Evolutionary conservation across 306 rosid genomes (phyloP).

Genomic region (Citrullus colocynthis): DNA sequence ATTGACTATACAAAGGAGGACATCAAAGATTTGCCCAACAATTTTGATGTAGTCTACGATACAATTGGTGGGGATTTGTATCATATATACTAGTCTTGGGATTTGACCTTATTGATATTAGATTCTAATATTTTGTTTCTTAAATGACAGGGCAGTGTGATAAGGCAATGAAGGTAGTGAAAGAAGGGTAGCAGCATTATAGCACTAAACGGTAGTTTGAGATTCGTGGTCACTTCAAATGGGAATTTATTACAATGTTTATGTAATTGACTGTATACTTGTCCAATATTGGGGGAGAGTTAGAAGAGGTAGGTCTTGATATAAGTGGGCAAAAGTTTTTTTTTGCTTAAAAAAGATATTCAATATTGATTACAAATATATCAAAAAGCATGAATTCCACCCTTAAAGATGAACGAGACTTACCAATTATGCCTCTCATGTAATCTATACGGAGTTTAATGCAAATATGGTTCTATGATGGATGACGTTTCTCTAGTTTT

Average conservation of each 20-base stretch:
- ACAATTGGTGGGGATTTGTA: conserved; percentile 55
- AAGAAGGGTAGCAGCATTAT: conserved; percentile 84
- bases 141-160: conserved; percentile 72
- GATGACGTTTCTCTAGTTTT: too few relatives aligned
- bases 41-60: conserved; percentile 79
- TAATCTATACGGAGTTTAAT: too few relatives aligned
- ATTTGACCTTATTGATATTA: not conserved
- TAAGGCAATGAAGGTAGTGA: conserved; percentile 69
- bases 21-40: conserved; percentile 68
- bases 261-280: too few relatives aligned
- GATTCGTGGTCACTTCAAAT: conserved; percentile 84
- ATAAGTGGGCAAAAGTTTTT: too few relatives aligned
- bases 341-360: too few relatives aligned
- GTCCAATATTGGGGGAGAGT: too few relatives aligned
- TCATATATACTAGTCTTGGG: not conserved
- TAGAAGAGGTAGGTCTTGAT: too few relatives aligned
- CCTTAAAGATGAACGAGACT: too few relatives aligned
- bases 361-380: too few relatives aligned
- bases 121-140: not conserved
- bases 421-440: too few relatives aligned
- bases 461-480: too few relatives aligned
- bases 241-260: conserved; percentile 13
- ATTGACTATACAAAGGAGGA: conserved; percentile 83
- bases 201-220: conserved; percentile 83
- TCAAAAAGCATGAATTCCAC: too few relatives aligned